phyloP scores from a whole-genome alignment of 257 asterid species.

The Nemophila menziesii region DNA sequence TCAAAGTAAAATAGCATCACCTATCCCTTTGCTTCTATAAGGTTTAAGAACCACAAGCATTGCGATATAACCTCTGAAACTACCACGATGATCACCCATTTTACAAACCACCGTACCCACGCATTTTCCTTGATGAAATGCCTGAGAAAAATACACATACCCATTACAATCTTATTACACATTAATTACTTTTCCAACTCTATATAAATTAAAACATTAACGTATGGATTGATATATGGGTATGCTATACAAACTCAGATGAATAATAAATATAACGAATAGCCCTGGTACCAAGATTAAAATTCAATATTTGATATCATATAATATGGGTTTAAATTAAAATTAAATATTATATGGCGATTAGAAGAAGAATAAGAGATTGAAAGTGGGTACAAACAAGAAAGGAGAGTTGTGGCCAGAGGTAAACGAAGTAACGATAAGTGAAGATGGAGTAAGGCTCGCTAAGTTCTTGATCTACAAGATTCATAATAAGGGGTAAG shows the following conservation, averaged over 20 bases:
- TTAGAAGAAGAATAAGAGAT: background rate
- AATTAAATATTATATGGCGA: background rate
- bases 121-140: conserved; percentile 75
- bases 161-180: background rate
- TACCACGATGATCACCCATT: conserved; percentile 92
- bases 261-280: no score
- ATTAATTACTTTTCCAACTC: background rate
- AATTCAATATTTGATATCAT: no score
- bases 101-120: conserved; percentile 94
- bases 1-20: conserved; percentile 17
- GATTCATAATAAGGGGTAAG: conserved; percentile 87
- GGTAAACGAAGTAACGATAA: conserved; percentile 92
- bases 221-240: no score
- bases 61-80: conserved; percentile 86
- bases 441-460: conserved; percentile 98
- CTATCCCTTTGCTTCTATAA: conserved; percentile 83
- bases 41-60: conserved; percentile 89
- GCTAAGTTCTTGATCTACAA: conserved; percentile 89
- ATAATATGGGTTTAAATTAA: background rate
- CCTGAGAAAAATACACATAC: conserved; percentile 23
- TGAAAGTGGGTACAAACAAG: conserved; percentile 32
- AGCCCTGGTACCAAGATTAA: no score
- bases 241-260: no score
- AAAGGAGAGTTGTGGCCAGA: conserved; percentile 89
- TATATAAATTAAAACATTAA: no score